Conservation (phyloP, 2,329 filamentous ascomycete species). For the Sporothrix curviconia region DNA sequence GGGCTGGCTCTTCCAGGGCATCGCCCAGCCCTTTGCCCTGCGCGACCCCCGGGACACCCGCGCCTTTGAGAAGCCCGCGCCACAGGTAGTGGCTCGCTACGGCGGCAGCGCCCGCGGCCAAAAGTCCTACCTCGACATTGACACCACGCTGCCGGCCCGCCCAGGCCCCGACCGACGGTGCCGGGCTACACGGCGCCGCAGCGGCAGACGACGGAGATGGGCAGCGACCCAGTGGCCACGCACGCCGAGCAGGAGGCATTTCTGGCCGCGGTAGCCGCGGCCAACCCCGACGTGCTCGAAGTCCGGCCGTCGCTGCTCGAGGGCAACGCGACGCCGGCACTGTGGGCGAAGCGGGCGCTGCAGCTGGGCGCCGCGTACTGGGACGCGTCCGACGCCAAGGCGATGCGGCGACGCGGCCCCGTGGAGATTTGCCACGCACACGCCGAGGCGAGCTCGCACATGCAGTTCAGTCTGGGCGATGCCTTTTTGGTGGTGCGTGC, state of each 20-base stretch:
- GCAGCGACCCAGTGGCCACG: not conserved
- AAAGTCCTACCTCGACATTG: slow-evolving; percentile 7
- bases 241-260: not conserved
- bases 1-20: slow-evolving; percentile 35
- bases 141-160: slow-evolving; percentile 18
- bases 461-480: slow-evolving; percentile 32
- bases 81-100: slow-evolving; percentile 21
- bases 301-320: slow-evolving; percentile 28
- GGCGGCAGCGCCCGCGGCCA: slow-evolving; percentile 14
- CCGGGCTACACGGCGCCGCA: slow-evolving; percentile 33
- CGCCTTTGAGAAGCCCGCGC: slow-evolving; percentile 22
- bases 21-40: slow-evolving; percentile 26
- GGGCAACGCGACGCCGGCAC: slow-evolving; percentile 25
- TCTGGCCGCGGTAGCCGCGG: slow-evolving; percentile 15
- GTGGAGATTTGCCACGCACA: slow-evolving; percentile 36
- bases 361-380: slow-evolving; percentile 7
- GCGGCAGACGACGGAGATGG: slow-evolving; percentile 29
- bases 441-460: slow-evolving; percentile 33
- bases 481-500: slow-evolving; percentile 28
- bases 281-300: slow-evolving; percentile 26
- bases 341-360: slow-evolving; percentile 20
- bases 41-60: slow-evolving; percentile 28
- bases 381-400: not conserved
- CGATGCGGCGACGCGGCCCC: slow-evolving; percentile 14
- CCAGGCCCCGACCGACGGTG: slow-evolving; percentile 27